Conservation (phyloP, 495 filamentous ascomycete genomes). For the Daldinia loculata region DNA sequence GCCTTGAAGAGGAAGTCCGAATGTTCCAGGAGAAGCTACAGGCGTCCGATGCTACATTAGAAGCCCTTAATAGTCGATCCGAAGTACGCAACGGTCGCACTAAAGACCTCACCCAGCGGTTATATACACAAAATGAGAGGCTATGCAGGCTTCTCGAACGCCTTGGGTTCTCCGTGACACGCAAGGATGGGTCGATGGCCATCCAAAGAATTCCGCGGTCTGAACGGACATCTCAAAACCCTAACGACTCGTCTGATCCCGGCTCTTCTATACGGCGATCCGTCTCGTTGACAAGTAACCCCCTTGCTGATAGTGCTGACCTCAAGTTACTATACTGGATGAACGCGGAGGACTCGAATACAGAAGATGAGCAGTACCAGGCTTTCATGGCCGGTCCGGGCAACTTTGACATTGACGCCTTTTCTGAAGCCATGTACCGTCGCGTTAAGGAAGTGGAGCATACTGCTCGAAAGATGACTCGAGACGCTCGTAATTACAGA, state of each 20-base stretch:
- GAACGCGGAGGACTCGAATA: conserved; percentile 67
- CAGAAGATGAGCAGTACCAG: conserved; percentile 74
- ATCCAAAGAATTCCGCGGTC: conserved; percentile 79
- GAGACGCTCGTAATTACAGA: conserved; percentile 83
- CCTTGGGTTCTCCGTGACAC: conserved; percentile 80
- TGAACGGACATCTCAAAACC: conserved; percentile 60
- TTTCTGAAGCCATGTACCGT: conserved; percentile 82
- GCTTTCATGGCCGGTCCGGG: conserved; percentile 74
- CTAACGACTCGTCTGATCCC: conserved; percentile 67
- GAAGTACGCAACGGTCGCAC: conserved; percentile 72
- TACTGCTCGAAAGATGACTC: conserved; percentile 87
- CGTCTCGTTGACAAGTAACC: conserved; percentile 51
- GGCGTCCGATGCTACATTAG: conserved; percentile 58
- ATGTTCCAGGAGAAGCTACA: conserved; percentile 67
- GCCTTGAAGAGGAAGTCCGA: conserved; percentile 72
- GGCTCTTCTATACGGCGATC: conserved; percentile 67
- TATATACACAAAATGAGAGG: conserved; percentile 80
- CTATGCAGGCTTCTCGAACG: conserved; percentile 81
- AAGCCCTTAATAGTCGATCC: conserved; percentile 59
- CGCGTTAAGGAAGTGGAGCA: conserved; percentile 90
- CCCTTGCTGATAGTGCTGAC: conserved; percentile 62
- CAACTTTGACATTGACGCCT: conserved; percentile 81
- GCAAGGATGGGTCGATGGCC: conserved; percentile 74
- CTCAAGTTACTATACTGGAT: conserved; percentile 80
- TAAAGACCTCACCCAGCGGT: conserved; percentile 81